Base-by-base conservation (phyloP, 495 filamentous ascomycete genomes). In the Daldinia loculata region DNA sequence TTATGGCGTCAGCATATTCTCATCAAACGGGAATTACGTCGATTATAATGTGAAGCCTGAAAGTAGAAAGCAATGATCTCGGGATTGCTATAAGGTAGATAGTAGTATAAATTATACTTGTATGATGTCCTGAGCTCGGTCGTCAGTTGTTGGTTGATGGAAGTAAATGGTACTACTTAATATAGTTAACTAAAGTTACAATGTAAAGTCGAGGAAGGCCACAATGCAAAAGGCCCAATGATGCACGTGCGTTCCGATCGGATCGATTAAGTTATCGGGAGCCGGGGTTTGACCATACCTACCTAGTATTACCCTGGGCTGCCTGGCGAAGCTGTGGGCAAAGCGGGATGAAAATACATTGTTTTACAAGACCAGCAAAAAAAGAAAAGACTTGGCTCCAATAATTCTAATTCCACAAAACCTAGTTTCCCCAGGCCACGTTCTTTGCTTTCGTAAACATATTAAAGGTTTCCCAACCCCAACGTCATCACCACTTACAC, bases 201-300 rank as follows among this genome's bases (percentile, higher is more conserved):
- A 45, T 52, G 24, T 26, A 36, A 56, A 17, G 22, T 45, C 36
- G 29, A 65, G 29, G 26, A 38, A 66, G 39, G 32, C 63, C 63
- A 66, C 34, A 60, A 60, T 34, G 29, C 24, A 12, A 19, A 60
- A n/a, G n/a, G 38, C 60, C 27, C 43, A 55, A 29, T 60, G 36
- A 38, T 53, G 63, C 69, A 72, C 69, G 69, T 72, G 69, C 34
- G 12, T 27, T 61, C 45, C 55, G 60, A 63, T 67, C 53, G 59
- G 39, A 15, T 11, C 27, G 63, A 45, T 58, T 43, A 67, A 67
- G 60, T 57, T 63, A 24, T 60, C 63, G 58, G 43, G 69, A 63
- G 63, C 55, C 29, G n/a, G 12, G n/a, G 27, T 30, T 27, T 55
- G 14, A 30, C 15, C 14, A 15, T 32, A n/a, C n/a, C n/a, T n/a